These are phyloP conservation scores for Arxiozyma heterogenica DNA, from an alignment of 1,139 yeast species.

Conservation along the genomic window DNA sequence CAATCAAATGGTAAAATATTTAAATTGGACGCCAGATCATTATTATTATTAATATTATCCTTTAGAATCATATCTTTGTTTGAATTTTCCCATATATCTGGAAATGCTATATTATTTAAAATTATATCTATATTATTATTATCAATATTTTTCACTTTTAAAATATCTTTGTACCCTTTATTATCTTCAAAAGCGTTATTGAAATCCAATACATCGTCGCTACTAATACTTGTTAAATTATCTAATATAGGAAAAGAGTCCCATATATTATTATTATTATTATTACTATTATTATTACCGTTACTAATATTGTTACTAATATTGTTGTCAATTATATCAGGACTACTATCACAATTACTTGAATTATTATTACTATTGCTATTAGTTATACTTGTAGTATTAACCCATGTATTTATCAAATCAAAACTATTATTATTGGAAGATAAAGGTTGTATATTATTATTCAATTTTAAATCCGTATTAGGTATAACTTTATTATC, in stretches of 20 bases:
- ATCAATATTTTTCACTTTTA: not conserved
- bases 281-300: not conserved
- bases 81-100: slow-evolving; percentile 6
- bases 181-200: not conserved
- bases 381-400: not conserved
- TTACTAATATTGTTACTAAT: not conserved
- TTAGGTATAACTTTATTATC: too few relatives aligned
- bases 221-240: not conserved
- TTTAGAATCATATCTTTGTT: not conserved
- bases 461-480: too few relatives aligned
- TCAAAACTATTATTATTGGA: too few relatives aligned
- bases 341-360: not conserved
- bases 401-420: not conserved
- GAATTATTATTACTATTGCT: not conserved
- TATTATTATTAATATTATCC: not conserved
- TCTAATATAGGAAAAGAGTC: not conserved
- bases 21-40: not conserved
- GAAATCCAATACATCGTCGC: not conserved
- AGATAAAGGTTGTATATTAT: not conserved
- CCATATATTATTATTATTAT: not conserved
- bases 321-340: not conserved
- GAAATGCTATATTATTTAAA: slow-evolving; percentile 7
- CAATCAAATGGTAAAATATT: not conserved
- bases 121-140: not conserved
- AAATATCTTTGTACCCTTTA: not conserved